Percentiles rank a stretch among this genome's conserved stretches.
These are phyloP conservation scores for Escallonia rubra DNA, from an alignment of 129 eudicot species.

Conservation along the genomic window DNA sequence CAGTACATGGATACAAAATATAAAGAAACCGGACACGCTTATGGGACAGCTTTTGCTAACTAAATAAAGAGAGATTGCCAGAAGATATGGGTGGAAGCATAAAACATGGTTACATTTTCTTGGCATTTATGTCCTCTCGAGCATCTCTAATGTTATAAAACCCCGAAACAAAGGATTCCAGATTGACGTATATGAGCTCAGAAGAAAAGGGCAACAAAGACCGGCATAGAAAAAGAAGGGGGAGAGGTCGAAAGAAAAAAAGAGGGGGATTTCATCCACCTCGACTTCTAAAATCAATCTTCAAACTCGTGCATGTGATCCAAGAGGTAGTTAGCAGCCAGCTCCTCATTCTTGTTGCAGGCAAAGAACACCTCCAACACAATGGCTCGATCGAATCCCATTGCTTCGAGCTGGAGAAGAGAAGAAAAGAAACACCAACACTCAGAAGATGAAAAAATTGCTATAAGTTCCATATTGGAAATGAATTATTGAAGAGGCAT, in stretches of 20 bases:
- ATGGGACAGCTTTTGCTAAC: no score
- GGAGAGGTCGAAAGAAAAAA: neutral
- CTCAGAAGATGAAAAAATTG: no score
- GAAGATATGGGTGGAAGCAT: neutral
- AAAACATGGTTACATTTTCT: neutral
- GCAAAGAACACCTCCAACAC: slow-evolving; percentile 80
- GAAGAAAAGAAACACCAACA: neutral
- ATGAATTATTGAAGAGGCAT: neutral
- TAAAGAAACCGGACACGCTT: no score
- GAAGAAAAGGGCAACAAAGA: slow-evolving; percentile 10
- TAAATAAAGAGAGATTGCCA: no score
- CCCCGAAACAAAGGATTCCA: neutral
- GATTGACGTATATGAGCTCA: slow-evolving; percentile 37
- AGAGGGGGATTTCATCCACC: neutral
- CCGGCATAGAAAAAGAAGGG: neutral
- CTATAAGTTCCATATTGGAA: no score
- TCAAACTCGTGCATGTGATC: slow-evolving; percentile 79
- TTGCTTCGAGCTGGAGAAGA: slow-evolving; percentile 59
- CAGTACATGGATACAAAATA: no score
- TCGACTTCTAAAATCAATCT: slow-evolving; percentile 23
- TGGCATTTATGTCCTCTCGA: slow-evolving; percentile 1
- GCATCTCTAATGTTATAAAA: neutral
- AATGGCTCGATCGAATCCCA: slow-evolving; percentile 71
- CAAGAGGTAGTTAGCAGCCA: slow-evolving; percentile 75
- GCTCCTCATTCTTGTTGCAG: slow-evolving; percentile 84